Base-by-base conservation (phyloP, 2,329 filamentous ascomycete species). In the Fusarium bulbicola region DNA sequence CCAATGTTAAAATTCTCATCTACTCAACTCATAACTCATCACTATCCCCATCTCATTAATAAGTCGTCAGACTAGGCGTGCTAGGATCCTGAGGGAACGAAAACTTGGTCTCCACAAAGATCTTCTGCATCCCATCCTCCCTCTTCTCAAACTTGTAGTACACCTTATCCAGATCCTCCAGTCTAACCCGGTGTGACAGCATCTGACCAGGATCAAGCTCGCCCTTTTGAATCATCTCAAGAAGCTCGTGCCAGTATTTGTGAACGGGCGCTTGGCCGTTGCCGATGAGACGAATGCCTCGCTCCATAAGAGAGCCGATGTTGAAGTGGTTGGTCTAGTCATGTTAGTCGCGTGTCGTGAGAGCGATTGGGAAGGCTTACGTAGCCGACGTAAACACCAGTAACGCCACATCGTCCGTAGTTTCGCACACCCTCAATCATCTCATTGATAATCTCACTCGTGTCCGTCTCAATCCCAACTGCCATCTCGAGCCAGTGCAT, bases 251-350 rank as follows among this genome's bases (percentile, higher is more conserved):
- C 94, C 93, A 97, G 84, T 97, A 96, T 77, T 91, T 89, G 77
- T 95, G 93, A 0, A 97, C 93, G 0, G 94, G 94, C 0, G 88
- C 88, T 75, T 91, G 89, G 4, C 89, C 89, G 75, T 90, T 90
- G 24, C 89, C 89, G 47, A 90, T 95, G 49, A 97, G 87, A 3
- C 93, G 91, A 74, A 97, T 90, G n/a, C 94, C 94, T 37, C 93
- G 91, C 83, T 97, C 90, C 94, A 97, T 97, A 20, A 97, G 79
- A 0, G 93, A 91, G 15, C 94, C 93, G 74, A 95, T 91, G 82
- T 94, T 94, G 86, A 95, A 93, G 58, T 80, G 78, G 53, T 80
- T 80, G 21, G 78, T 80, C 78, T 79, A 26, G 9, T 6, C 14
- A 32, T 24, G 20, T 58, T 15, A 14, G 57, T 74, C 52, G 70